phyloP scores from a whole-genome alignment of 345 rosid species.

The Corchorus capsularis region DNA sequence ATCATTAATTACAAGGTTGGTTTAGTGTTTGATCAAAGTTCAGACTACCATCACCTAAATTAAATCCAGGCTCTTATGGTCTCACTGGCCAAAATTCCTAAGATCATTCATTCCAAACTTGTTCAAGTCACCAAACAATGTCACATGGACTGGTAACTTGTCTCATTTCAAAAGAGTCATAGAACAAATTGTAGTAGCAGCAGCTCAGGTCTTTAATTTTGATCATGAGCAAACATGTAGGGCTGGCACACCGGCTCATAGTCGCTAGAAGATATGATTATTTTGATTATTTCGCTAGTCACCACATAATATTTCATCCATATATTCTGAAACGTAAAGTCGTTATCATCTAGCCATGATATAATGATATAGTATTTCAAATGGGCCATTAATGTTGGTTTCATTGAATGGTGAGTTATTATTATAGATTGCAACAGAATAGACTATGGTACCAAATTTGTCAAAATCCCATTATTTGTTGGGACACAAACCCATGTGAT shows the following conservation, averaged over 20 bases:
- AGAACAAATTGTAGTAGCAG: neutral
- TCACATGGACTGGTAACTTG: neutral
- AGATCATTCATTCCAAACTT: neutral
- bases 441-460: neutral
- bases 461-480: neutral
- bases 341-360: constrained; percentile 1
- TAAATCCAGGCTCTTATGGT: neutral
- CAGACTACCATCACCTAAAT: neutral
- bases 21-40: neutral
- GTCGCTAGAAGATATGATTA: neutral
- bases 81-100: neutral
- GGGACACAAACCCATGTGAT: constrained; percentile 17
- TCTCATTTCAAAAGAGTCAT: constrained; percentile 3
- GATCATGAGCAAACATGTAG: neutral
- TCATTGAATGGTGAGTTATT: constrained; percentile 1
- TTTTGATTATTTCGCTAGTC: neutral
- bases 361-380: neutral
- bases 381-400: constrained; percentile 10
- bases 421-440: constrained; percentile 11
- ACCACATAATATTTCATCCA: neutral
- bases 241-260: constrained; percentile 3
- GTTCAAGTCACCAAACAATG: constrained; percentile 4
- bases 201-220: neutral
- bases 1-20: neutral
- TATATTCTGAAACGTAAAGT: neutral